Percentiles rank a stretch among this genome's conserved stretches.
phyloP scores from a whole-genome alignment of 306 rosid genomes.

The Vachellia collinsii region DNA sequence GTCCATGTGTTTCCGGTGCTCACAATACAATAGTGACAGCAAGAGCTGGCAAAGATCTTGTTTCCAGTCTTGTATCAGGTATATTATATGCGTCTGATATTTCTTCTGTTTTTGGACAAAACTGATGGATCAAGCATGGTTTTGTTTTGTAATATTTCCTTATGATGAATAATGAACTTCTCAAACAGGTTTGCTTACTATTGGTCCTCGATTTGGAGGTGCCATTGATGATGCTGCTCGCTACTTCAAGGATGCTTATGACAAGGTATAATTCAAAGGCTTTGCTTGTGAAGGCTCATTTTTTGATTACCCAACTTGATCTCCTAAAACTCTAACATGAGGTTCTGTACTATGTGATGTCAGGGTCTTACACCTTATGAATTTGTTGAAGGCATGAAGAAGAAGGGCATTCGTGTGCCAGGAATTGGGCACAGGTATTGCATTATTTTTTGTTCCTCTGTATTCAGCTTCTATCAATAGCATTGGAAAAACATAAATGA shows the following conservation, averaged over 20 bases:
- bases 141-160: slow-evolving; percentile 20
- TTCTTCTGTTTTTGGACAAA: slow-evolving; percentile 13
- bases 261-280: slow-evolving; percentile 51
- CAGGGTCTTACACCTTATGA: slow-evolving; percentile 82
- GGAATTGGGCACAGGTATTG: slow-evolving; percentile 89
- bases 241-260: slow-evolving; percentile 84
- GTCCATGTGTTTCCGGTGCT: slow-evolving; percentile 95
- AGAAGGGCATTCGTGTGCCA: slow-evolving; percentile 88
- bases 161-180: slow-evolving; percentile 33
- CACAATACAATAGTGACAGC: slow-evolving; percentile 91
- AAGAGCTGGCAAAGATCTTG: slow-evolving; percentile 92
- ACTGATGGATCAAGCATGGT: slow-evolving; percentile 17
- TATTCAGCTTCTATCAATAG: not conserved
- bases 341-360: slow-evolving; percentile 22
- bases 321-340: not conserved
- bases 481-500: slow-evolving; percentile 20
- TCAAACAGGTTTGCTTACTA: slow-evolving; percentile 84
- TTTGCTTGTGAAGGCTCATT: slow-evolving; percentile 1
- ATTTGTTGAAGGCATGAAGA: slow-evolving; percentile 85
- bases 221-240: slow-evolving; percentile 92
- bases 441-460: not conserved
- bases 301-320: slow-evolving; percentile 23
- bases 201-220: slow-evolving; percentile 95
- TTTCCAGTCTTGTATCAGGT: slow-evolving; percentile 87
- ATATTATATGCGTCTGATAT: slow-evolving; percentile 21